A percentile compares a stretch with the other conserved stretches of the same genome.
Evolutionary conservation across 2,329 filamentous ascomycete species (phyloP).

Genomic region (Lachnellula cervina): DNA sequence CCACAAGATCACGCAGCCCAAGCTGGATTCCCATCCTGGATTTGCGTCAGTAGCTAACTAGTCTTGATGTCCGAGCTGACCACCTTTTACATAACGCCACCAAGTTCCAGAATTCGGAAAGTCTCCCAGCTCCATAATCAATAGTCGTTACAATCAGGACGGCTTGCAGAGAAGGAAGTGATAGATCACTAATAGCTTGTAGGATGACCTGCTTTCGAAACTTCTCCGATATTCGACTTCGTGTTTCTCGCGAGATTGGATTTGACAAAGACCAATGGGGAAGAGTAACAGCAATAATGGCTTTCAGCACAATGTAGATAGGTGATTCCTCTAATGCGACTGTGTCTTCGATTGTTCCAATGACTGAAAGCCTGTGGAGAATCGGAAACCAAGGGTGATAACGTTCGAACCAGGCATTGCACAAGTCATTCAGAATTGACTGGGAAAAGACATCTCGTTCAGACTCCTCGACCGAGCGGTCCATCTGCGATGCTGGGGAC

Average conservation of each 20-base stretch:
- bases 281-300: conserved; percentile 29
- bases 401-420: conserved; percentile 33
- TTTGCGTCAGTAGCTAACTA: background rate
- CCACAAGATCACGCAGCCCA: conserved; percentile 29
- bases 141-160: conserved; percentile 29
- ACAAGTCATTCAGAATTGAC: conserved; percentile 20
- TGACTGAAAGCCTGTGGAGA: conserved; percentile 19
- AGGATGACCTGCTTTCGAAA: conserved; percentile 28
- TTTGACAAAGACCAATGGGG: conserved; percentile 23
- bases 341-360: conserved; percentile 6
- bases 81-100: conserved; percentile 32
- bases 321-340: conserved; percentile 12
- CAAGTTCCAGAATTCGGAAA: conserved; percentile 33
- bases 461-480: conserved; percentile 1
- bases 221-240: conserved; percentile 20
- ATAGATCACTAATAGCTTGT: conserved; percentile 26
- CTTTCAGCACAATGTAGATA: conserved; percentile 28
- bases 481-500: conserved; percentile 3
- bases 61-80: background rate
- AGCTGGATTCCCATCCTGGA: conserved; percentile 29
- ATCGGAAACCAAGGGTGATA: conserved; percentile 36
- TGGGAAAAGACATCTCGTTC: conserved; percentile 10
- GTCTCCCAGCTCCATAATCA: conserved; percentile 29
- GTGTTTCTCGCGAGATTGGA: conserved; percentile 23
- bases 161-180: conserved; percentile 32